Evolutionary conservation across 2,329 filamentous ascomycete species (phyloP).

Genomic region (Sporothrix globosa): DNA sequence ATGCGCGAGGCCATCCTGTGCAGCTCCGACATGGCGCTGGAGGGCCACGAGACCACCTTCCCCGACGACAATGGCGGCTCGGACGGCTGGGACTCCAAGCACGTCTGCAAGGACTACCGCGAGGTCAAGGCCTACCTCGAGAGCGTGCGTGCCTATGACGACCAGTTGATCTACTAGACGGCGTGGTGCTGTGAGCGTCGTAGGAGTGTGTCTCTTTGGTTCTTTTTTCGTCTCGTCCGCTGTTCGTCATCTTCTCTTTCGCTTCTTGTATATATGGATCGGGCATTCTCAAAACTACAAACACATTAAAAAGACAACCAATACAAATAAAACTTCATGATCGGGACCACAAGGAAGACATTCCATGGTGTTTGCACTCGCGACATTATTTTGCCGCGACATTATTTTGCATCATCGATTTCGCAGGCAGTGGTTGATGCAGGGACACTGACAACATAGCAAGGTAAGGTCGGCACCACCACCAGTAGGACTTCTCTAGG

Average conservation of each 20-base stretch:
- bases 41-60: conserved; percentile 53
- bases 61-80: conserved; percentile 52
- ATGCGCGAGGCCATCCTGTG: conserved; percentile 54
- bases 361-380: not conserved
- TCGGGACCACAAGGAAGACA: not conserved
- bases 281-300: conserved; percentile 16
- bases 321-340: conserved; percentile 14
- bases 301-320: not conserved
- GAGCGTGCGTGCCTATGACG: conserved; percentile 51
- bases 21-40: conserved; percentile 51
- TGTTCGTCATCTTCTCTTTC: not conserved
- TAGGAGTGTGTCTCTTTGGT: not conserved
- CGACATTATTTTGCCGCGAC: not conserved
- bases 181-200: too few species aligned
- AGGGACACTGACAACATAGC: not conserved
- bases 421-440: not conserved
- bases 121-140: conserved; percentile 50
- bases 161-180: conserved; percentile 49
- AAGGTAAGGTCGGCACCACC: not conserved
- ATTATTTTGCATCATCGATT: not conserved
- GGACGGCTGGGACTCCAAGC: conserved; percentile 54
- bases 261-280: conserved; percentile 23
- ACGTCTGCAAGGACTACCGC: conserved; percentile 50
- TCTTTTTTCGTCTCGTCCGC: not conserved
- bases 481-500: too few species aligned